Conservation (phyloP, 2,329 filamentous ascomycete species). For the Phaeoacremonium minimum region DNA sequence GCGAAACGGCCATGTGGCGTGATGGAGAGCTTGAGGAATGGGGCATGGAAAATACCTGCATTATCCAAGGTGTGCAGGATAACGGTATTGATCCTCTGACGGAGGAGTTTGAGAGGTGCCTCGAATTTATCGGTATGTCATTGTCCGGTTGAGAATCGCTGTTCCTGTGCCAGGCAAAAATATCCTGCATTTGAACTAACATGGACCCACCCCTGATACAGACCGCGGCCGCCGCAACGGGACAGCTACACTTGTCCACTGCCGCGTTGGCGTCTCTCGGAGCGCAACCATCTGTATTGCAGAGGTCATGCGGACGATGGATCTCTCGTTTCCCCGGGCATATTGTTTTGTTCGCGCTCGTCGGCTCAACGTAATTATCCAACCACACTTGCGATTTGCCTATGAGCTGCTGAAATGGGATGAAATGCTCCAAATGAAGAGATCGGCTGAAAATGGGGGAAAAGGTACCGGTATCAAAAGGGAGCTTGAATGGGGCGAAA, state of each 20-base stretch:
- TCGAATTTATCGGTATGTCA: conserved; percentile 84
- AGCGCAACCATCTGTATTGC: conserved; percentile 98
- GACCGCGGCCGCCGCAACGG: conserved; percentile 74
- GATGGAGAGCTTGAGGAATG: conserved; percentile 66
- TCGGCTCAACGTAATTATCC: conserved; percentile 94
- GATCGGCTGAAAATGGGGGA: conserved; percentile 37
- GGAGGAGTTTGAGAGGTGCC: conserved; percentile 76
- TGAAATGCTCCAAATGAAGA: conserved; percentile 58
- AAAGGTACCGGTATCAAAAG: conserved; percentile 45
- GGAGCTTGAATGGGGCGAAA: conserved; percentile 87
- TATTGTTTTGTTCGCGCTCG: conserved; percentile 96
- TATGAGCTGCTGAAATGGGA: conserved; percentile 98
- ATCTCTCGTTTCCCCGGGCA: conserved; percentile 81
- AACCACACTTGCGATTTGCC: conserved; percentile 89
- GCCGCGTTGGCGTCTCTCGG: conserved; percentile 89
- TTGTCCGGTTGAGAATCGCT: background rate
- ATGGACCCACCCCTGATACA: conserved; percentile 30
- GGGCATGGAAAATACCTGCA: conserved; percentile 74
- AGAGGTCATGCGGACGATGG: conserved; percentile 85
- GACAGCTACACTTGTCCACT: conserved; percentile 89
- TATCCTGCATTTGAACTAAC: background rate
- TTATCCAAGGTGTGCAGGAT: conserved; percentile 84
- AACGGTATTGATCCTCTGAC: conserved; percentile 94
- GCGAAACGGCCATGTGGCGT: conserved; percentile 80
- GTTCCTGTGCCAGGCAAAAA: background rate